These are phyloP conservation scores for Globisporangium nagaii DNA, from an alignment of 352 stramenopile species.

Conservation along the genomic window DNA sequence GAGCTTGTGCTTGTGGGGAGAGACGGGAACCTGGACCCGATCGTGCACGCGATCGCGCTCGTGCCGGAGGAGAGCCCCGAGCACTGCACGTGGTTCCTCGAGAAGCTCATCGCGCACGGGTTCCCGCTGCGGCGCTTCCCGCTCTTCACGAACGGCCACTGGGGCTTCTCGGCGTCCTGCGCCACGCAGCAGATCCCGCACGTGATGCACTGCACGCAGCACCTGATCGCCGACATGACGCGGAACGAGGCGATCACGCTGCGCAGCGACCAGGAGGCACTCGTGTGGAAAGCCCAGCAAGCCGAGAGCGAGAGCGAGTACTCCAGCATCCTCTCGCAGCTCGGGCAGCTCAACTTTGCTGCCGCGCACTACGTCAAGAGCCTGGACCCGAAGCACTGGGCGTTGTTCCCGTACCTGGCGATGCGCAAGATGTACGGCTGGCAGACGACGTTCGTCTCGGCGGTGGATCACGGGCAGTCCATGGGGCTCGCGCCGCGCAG, in stretches of 20 bases:
- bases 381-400: conserved; percentile 32
- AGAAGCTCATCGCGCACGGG: conserved; percentile 35
- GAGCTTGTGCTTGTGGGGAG: conserved; percentile 29
- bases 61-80: conserved; percentile 21
- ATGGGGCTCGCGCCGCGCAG: conserved; percentile 13
- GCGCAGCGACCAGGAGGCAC: conserved; percentile 18
- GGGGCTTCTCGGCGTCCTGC: conserved; percentile 16
- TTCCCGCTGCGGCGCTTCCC: conserved; percentile 38
- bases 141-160: conserved; percentile 27
- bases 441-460: conserved; percentile 31
- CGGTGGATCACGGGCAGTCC: conserved; percentile 17
- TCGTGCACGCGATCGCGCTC: conserved; percentile 32
- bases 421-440: conserved; percentile 42
- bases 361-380: conserved; percentile 28
- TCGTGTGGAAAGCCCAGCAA: conserved; percentile 34
- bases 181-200: conserved; percentile 19
- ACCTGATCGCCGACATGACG: conserved; percentile 30
- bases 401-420: conserved; percentile 37
- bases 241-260: conserved; percentile 12
- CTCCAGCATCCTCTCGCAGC: conserved; percentile 18
- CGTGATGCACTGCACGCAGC: conserved; percentile 29
- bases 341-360: conserved; percentile 25
- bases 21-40: conserved; percentile 29
- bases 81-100: conserved; percentile 40
- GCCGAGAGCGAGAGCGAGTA: conserved; percentile 37